Percentiles rank a stretch among this genome's conserved stretches.
Evolutionary conservation across 2,329 filamentous ascomycete genomes (phyloP).

Genomic region (Colletotrichum paranaense): DNA sequence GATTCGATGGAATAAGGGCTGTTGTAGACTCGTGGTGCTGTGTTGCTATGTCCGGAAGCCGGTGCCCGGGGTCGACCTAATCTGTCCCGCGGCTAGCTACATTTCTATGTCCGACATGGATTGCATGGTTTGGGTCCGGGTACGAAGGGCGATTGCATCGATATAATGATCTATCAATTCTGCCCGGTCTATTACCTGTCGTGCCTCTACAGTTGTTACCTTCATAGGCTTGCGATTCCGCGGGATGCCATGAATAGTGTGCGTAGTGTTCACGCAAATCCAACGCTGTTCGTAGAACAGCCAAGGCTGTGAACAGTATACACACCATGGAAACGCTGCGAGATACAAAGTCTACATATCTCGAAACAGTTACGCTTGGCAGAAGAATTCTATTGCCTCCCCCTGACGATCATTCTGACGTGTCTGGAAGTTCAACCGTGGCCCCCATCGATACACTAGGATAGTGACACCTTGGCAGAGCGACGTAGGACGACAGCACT

Average conservation of each 20-base stretch:
- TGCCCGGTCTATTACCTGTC: background rate
- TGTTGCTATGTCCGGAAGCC: background rate
- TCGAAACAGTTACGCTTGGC: background rate
- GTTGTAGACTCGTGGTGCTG: background rate
- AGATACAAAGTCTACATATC: background rate
- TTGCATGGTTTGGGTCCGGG: constrained; percentile 1
- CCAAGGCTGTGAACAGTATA: background rate
- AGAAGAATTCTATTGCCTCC: background rate
- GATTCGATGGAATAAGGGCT: background rate
- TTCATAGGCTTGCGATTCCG: background rate
- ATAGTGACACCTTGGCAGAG: background rate
- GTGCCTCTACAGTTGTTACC: too few relatives aligned
- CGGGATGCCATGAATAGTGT: background rate
- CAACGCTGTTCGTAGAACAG: too few relatives aligned
- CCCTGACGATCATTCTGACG: background rate
- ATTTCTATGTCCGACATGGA: background rate
- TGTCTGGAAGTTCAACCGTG: background rate
- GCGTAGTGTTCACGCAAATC: too few relatives aligned
- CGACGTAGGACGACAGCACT: background rate
- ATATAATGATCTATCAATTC: background rate
- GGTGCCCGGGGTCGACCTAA: constrained; percentile 3
- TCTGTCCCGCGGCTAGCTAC: constrained; percentile 5
- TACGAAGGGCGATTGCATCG: constrained; percentile 19
- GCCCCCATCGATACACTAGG: too few relatives aligned
- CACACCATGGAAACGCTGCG: background rate